Evolutionary conservation across 2,329 filamentous ascomycete species (phyloP).

Genomic region (Shiraia sp.): DNA sequence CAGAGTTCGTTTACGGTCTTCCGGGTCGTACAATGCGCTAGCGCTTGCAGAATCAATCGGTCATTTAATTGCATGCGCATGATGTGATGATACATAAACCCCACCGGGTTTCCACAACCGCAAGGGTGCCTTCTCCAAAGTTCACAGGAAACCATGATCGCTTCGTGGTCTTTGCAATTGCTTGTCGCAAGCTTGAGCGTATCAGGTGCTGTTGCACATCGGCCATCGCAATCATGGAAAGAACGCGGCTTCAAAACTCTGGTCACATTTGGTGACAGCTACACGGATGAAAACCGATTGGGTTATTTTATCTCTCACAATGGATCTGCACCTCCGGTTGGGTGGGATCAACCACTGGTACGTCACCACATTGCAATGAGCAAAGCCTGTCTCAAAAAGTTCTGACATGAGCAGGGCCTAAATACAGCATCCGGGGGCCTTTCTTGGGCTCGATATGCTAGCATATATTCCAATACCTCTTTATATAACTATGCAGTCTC

Average conservation of each 20-base stretch:
- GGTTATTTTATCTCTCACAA: constrained; percentile 62
- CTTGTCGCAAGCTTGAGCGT: constrained; percentile 26
- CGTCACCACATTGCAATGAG: background rate
- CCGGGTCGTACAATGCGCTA: constrained; percentile 9
- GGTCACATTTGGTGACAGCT: constrained; percentile 75
- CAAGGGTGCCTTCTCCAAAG: constrained; percentile 2
- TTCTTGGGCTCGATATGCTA: constrained; percentile 70
- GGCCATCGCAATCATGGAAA: constrained; percentile 35
- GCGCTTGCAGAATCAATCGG: constrained; percentile 8
- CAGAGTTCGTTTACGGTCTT: constrained; percentile 5
- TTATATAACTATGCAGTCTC: constrained; percentile 71
- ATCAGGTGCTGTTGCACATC: constrained; percentile 14
- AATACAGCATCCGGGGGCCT: constrained; percentile 67
- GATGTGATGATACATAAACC: constrained; percentile 19
- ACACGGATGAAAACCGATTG: constrained; percentile 72
- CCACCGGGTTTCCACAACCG: background rate
- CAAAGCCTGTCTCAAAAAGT: background rate
- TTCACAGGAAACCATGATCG: constrained; percentile 21
- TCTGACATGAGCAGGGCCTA: constrained; percentile 43
- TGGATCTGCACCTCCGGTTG: constrained; percentile 65
- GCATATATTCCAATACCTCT: constrained; percentile 59
- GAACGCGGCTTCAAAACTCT: constrained; percentile 62
- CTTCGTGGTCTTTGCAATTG: constrained; percentile 21
- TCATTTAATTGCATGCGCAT: constrained; percentile 2
- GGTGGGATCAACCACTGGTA: constrained; percentile 56